A percentile compares a stretch with the other conserved stretches of the same genome.
These are phyloP conservation scores for Piromyces finnis DNA, from an alignment of 192 early-diverging fungal species.

Conservation along the genomic window DNA sequence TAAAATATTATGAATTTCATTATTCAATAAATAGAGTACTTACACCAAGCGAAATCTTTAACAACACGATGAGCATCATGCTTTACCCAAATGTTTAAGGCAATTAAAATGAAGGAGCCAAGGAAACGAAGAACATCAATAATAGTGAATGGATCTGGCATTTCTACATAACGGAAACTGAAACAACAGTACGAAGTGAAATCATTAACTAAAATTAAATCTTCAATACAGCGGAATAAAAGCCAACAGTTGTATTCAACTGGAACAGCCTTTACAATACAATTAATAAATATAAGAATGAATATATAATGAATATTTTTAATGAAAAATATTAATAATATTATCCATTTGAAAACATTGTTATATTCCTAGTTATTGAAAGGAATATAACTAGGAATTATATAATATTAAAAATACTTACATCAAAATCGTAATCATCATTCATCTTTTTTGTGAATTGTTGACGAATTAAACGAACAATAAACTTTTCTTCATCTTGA, in stretches of 20 bases:
- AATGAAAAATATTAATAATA: conserved; percentile 1
- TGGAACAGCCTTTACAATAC: conserved; percentile 32
- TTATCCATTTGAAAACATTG: no score
- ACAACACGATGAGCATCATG: conserved; percentile 86
- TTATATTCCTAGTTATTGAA: no score
- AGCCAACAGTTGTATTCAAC: conserved; percentile 95
- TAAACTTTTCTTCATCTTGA: conserved; percentile 24
- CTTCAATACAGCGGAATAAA: conserved; percentile 81
- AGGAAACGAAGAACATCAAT: conserved; percentile 53
- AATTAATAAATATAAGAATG: background rate
- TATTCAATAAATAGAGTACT: no score
- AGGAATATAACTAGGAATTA: no score
- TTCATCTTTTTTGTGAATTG: conserved; percentile 65
- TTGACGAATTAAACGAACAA: conserved; percentile 26
- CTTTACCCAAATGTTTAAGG: conserved; percentile 93
- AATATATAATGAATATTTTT: background rate
- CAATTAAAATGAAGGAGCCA: conserved; percentile 59
- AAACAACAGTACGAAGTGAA: conserved; percentile 70
- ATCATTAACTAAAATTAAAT: conserved; percentile 85
- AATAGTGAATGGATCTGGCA: conserved; percentile 41
- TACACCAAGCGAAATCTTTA: conserved; percentile 96
- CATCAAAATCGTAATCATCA: conserved; percentile 58
- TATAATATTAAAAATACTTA: conserved; percentile 15
- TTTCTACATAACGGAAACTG: conserved; percentile 59
- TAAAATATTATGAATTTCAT: no score